A percentile compares a stretch with the other conserved stretches of the same genome.
phyloP scores from a whole-genome alignment of 2,329 filamentous ascomycete species.

The Aspergillus awamori region DNA sequence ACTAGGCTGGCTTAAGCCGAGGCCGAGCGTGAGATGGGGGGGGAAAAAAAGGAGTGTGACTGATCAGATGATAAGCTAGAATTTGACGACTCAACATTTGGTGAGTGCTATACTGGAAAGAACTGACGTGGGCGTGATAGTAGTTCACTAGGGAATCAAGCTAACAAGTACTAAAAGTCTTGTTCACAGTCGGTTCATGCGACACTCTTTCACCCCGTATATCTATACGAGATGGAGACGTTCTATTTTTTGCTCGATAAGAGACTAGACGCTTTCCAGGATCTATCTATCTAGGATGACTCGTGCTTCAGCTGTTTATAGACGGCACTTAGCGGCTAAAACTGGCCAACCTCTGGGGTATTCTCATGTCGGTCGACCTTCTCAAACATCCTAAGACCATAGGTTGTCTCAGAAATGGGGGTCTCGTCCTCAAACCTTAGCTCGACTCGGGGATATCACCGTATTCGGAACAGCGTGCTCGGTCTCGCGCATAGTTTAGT shows the following conservation, averaged over 20 bases:
- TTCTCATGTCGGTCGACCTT: neutral
- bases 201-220: neutral
- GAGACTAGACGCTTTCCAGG: neutral
- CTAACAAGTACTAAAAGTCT: conserved; percentile 1
- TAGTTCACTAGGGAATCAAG: neutral
- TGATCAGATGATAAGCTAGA: neutral
- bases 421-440: conserved; percentile 22
- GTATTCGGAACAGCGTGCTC: conserved; percentile 24
- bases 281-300: neutral
- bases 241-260: conserved; percentile 6
- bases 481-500: conserved; percentile 9
- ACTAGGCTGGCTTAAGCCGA: neutral
- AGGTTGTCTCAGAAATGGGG: conserved; percentile 16
- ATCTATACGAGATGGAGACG: neutral
- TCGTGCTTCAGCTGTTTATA: conserved; percentile 10
- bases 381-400: conserved; percentile 11
- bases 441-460: conserved; percentile 26
- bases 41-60: neutral
- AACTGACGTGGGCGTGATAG: neutral
- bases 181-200: neutral
- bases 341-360: conserved; percentile 7
- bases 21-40: neutral
- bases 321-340: neutral
- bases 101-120: neutral
- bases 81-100: neutral